phyloP scores from a whole-genome alignment of 139 green algal species.

The Coelastrella sp. region DNA sequence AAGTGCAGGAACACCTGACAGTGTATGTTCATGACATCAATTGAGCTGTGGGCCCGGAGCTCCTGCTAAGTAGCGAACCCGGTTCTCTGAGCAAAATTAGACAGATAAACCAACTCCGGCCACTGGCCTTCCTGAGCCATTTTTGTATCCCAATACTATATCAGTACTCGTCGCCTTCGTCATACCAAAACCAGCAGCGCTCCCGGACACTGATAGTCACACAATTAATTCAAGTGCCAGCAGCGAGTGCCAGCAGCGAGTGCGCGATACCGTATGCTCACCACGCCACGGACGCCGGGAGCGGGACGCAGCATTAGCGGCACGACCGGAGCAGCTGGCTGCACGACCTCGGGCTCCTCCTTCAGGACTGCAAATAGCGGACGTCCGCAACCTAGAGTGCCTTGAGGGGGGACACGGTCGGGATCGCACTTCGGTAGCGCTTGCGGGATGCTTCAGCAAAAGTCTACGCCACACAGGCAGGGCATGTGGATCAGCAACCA shows the following conservation, averaged over 20 bases:
- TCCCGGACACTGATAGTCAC: slow-evolving; percentile 34
- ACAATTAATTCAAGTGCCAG: slow-evolving; percentile 8
- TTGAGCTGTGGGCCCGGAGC: no score
- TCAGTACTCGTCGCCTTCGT: slow-evolving; percentile 39
- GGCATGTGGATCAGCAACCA: slow-evolving; percentile 69
- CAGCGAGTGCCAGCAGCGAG: slow-evolving; percentile 46
- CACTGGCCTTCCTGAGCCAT: no score
- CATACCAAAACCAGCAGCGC: slow-evolving; percentile 56
- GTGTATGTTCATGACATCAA: no score
- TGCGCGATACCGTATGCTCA: neutral
- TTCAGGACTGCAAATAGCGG: slow-evolving; percentile 54
- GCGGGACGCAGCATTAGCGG: neutral
- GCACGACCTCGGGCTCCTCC: slow-evolving; percentile 26
- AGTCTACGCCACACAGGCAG: slow-evolving; percentile 60
- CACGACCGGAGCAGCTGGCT: neutral
- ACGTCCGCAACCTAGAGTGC: slow-evolving; percentile 48
- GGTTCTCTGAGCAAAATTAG: no score
- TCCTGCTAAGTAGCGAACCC: no score
- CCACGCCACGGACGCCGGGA: neutral
- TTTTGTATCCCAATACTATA: no score
- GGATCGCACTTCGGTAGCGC: slow-evolving; percentile 31
- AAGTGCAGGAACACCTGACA: no score
- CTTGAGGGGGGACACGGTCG: slow-evolving; percentile 55
- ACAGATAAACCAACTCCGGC: no score
- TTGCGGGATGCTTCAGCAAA: slow-evolving; percentile 68